Conservation (phyloP, 208 protist genomes). For the Acanthamoeba royreba region DNA sequence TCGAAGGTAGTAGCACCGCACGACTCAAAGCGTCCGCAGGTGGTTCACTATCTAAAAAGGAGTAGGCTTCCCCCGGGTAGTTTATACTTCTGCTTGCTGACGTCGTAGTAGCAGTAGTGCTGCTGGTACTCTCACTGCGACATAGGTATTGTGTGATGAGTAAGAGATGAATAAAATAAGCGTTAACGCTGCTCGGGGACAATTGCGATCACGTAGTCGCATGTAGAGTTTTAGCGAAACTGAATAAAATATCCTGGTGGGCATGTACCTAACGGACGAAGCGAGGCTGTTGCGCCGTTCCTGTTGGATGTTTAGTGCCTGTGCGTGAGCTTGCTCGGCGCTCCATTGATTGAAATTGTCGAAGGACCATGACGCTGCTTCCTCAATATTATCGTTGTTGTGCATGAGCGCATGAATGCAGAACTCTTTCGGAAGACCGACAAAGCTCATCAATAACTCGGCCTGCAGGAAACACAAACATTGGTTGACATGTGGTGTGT, state of each 20-base stretch:
- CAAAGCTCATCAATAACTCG: constrained; percentile 37
- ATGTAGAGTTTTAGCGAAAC: not conserved
- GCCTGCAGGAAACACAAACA: not conserved
- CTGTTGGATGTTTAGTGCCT: constrained; percentile 3
- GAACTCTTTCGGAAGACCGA: constrained; percentile 13
- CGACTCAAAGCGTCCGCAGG: not conserved
- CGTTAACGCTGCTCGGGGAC: not conserved
- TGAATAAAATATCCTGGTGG: not conserved
- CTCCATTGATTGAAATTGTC: constrained; percentile 29
- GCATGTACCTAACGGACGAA: not conserved
- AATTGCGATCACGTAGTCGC: not conserved
- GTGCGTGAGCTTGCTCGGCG: not conserved
- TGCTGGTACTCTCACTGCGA: not conserved
- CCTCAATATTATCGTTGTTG: constrained; percentile 42
- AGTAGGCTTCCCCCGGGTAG: not conserved
- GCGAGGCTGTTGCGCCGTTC: constrained; percentile 12
- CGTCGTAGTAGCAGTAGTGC: not conserved
- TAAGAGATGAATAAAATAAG: not conserved
- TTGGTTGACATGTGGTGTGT: no score
- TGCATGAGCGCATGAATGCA: constrained; percentile 14
- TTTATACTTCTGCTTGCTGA: not conserved
- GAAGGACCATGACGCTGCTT: constrained; percentile 12
- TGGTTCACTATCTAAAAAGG: not conserved
- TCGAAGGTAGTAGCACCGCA: not conserved
- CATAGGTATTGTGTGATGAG: not conserved